Conservation (phyloP, 1,139 yeast genomes). For the Kodamaea fungicola region DNA sequence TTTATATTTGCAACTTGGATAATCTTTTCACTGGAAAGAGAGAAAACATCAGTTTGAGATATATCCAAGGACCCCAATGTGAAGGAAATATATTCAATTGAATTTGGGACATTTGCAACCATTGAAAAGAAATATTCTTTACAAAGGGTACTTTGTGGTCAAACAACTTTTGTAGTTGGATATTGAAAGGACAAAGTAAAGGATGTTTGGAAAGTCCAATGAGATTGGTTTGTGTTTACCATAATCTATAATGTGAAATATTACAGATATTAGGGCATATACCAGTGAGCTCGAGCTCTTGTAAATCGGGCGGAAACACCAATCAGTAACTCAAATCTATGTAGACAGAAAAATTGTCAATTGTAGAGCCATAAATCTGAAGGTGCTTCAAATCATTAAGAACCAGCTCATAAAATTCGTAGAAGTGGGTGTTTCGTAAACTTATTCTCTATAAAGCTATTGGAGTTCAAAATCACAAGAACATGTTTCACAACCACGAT, state of each 20-base stretch:
- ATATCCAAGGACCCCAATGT: background rate
- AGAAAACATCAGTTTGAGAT: background rate
- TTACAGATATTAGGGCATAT: background rate
- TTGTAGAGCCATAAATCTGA: background rate
- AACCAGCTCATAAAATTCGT: background rate
- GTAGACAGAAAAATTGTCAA: background rate
- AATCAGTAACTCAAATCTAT: background rate
- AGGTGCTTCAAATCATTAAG: background rate
- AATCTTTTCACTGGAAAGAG: background rate
- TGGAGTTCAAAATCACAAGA: background rate
- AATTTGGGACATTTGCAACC: background rate
- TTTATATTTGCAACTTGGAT: background rate
- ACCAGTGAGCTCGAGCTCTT: background rate
- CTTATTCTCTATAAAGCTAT: background rate
- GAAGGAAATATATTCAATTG: background rate
- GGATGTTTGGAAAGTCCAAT: background rate
- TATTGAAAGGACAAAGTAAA: background rate
- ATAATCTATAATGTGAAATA: background rate
- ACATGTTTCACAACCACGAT: background rate
- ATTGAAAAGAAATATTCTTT: background rate
- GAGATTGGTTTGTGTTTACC: background rate
- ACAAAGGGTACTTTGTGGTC: background rate
- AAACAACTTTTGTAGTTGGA: background rate
- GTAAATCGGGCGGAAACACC: background rate
- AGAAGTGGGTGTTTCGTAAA: background rate